Percentiles rank a stretch among this genome's conserved stretches.
phyloP scores from a whole-genome alignment of 2,329 filamentous ascomycete genomes.

The Microsporum canis region DNA sequence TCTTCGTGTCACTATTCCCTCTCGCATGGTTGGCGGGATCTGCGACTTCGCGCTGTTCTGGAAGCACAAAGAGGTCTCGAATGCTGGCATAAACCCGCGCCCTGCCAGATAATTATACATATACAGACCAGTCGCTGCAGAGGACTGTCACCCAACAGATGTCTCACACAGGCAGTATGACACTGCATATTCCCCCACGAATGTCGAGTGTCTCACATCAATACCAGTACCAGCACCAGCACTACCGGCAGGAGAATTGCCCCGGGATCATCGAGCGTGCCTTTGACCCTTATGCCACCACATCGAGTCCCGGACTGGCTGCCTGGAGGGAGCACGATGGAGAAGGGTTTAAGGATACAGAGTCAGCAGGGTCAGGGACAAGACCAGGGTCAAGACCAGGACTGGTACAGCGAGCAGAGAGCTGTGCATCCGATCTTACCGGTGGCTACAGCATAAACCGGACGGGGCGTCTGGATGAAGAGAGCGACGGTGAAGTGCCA shows the following conservation, averaged over 20 bases:
- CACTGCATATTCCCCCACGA: conserved; percentile 10
- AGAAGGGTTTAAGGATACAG: neutral
- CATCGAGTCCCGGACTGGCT: neutral
- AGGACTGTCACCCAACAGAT: neutral
- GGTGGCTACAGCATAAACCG: conserved; percentile 1
- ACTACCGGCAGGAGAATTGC: neutral
- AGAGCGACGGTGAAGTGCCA: neutral
- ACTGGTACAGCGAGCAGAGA: neutral
- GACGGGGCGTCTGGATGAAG: neutral
- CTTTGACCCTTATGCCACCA: neutral
- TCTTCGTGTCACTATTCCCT: neutral
- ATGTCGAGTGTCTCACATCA: conserved; percentile 9
- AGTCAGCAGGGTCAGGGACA: neutral
- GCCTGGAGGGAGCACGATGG: neutral
- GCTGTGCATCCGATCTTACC: neutral
- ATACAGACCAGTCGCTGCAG: neutral
- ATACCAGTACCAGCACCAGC: neutral
- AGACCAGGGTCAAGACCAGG: no score
- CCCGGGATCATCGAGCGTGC: neutral
- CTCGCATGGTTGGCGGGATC: conserved; percentile 4
- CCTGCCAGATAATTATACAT: neutral
- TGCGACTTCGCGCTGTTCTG: conserved; percentile 1
- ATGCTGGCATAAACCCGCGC: conserved; percentile 2
- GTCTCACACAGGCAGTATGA: neutral
- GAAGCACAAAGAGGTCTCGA: neutral